phyloP scores from a whole-genome alignment of 2,329 filamentous ascomycete species.

The Colletotrichum graminicola region DNA sequence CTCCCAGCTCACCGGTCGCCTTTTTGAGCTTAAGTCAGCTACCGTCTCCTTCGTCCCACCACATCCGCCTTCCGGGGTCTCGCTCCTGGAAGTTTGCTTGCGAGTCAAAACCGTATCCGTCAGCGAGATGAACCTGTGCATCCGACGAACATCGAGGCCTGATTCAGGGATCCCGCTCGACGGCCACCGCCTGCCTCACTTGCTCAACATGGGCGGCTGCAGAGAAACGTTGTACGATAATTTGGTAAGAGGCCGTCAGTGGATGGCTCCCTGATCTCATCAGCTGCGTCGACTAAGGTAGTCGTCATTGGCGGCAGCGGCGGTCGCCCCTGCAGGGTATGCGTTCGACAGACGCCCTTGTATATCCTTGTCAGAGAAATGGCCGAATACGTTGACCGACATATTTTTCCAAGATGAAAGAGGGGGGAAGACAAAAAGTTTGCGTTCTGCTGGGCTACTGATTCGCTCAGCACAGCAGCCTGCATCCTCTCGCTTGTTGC shows the following conservation, averaged over 20 bases:
- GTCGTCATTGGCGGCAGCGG: slow-evolving; percentile 19
- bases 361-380: slow-evolving; percentile 28
- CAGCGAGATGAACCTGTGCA: slow-evolving; percentile 16
- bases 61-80: slow-evolving; percentile 14
- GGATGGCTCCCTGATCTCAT: slow-evolving; percentile 33
- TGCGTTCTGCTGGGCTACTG: slow-evolving; percentile 31
- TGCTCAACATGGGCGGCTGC: slow-evolving; percentile 27
- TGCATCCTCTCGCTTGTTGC: slow-evolving; percentile 22
- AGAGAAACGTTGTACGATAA: slow-evolving; percentile 38
- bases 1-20: slow-evolving; percentile 40
- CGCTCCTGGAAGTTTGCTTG: slow-evolving; percentile 19
- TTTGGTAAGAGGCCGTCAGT: slow-evolving; percentile 34
- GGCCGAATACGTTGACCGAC: slow-evolving; percentile 37
- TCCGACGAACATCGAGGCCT: slow-evolving; percentile 16
- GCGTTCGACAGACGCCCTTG: slow-evolving; percentile 30
- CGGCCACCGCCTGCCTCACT: slow-evolving; percentile 20
- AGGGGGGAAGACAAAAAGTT: slow-evolving; percentile 5
- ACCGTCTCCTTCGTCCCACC: slow-evolving; percentile 35
- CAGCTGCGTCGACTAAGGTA: slow-evolving; percentile 34
- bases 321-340: slow-evolving; percentile 28
- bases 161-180: slow-evolving; percentile 31
- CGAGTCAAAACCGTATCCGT: slow-evolving; percentile 8
- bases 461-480: slow-evolving; percentile 22
- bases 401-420: slow-evolving; percentile 29
- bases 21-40: slow-evolving; percentile 38